Conservation (phyloP, 352 stramenopile genomes). For the Phytophthora foliorum region DNA sequence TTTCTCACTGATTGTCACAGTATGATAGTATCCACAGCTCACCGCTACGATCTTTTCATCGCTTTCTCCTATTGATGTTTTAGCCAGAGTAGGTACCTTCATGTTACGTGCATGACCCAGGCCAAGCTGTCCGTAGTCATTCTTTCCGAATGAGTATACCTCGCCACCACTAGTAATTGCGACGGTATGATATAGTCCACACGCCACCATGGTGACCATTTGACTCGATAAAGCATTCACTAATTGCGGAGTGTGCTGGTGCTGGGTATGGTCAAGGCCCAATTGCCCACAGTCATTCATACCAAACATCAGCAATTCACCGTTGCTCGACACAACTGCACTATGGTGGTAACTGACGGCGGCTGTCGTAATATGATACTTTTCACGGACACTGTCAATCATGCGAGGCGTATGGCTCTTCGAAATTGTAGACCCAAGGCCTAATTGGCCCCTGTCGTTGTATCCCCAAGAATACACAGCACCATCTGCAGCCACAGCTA, state of each 20-base stretch:
- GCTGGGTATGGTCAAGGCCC: slow-evolving; percentile 83
- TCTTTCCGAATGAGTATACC: slow-evolving; percentile 88
- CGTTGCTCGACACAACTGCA: slow-evolving; percentile 77
- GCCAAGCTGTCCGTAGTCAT: slow-evolving; percentile 90
- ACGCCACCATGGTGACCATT: slow-evolving; percentile 75
- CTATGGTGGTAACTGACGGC: slow-evolving; percentile 91
- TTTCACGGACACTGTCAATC: slow-evolving; percentile 87
- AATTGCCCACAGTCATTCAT: slow-evolving; percentile 92
- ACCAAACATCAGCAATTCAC: slow-evolving; percentile 86
- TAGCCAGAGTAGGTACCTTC: slow-evolving; percentile 78
- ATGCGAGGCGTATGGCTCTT: slow-evolving; percentile 88
- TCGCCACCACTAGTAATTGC: slow-evolving; percentile 71
- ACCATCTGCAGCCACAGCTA: slow-evolving; percentile 81
- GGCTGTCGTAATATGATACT: slow-evolving; percentile 78
- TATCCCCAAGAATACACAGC: slow-evolving; percentile 90
- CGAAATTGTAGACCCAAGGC: slow-evolving; percentile 85
- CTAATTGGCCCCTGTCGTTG: slow-evolving; percentile 88
- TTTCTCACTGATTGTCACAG: slow-evolving; percentile 79
- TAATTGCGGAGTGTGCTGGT: slow-evolving; percentile 87
- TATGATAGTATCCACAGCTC: slow-evolving; percentile 91
- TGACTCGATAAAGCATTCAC: slow-evolving; percentile 79
- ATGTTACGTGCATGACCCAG: slow-evolving; percentile 81
- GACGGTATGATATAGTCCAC: slow-evolving; percentile 87
- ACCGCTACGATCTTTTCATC: slow-evolving; percentile 85
- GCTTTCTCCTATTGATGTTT: slow-evolving; percentile 66